Base-by-base conservation (phyloP, 164 flowering plant species). In the Cinnamomum micranthum region DNA sequence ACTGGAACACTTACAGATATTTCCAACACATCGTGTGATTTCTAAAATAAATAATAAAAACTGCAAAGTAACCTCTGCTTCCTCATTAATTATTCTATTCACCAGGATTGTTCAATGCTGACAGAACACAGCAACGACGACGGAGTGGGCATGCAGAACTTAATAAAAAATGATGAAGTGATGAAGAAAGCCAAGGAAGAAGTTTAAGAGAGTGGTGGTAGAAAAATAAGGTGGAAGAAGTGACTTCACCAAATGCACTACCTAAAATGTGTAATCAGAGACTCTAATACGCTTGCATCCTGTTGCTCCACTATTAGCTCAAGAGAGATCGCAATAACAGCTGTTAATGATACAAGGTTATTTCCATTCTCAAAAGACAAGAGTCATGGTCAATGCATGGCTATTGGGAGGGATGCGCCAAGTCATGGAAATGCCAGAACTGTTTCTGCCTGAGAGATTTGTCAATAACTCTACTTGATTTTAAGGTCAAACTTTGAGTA, bases 371-470 rank as follows among this genome's bases (percentile, higher is more conserved):
- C 15, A 19, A 2, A 59, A 71, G 35, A 60, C 74, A 1, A 59
- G 50, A 17, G n/a, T 71, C 15, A 28, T 71, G 33, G 41, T 71
- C 25, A 71, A 71, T 71, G 27, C 51, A 28, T 25, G 41, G 74
- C 78, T 1, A 76, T 76, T 15, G 63, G 17, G 2, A 27, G 33
- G 70, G 74, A 70, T 31, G n/a, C n/a, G 51, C 60, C 23, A 51
- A 27, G 17, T 63, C 17, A 14, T 71, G 74, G 64, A 62, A 6
- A 25, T 23, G 11, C 74, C 78, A 11, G 68, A 63, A 27, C 50
- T 28, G 64, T 70, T 76, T 70, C 6, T 22, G 31, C 74, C 78
- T 10, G 78, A 76, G 62, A 63, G 78, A 28, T 71, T 76, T 55
- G 4, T 51, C 24, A n/a, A 70, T 2, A 35, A 22, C 13, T 41